Conservation (phyloP, 2,329 filamentous ascomycete species). For the Achaetomium macrosporum region DNA sequence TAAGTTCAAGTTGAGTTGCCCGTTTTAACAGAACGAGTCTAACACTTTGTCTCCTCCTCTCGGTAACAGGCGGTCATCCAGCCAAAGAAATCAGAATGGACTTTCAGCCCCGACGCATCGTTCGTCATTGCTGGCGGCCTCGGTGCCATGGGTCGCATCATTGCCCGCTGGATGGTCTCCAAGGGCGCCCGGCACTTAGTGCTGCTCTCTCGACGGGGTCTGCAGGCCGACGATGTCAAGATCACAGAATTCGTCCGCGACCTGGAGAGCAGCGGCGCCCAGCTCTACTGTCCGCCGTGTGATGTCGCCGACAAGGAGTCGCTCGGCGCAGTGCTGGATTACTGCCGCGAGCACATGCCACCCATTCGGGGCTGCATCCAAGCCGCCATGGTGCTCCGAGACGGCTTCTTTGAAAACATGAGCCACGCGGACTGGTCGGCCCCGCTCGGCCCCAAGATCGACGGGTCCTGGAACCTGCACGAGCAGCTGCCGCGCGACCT, state of each 20-base stretch:
- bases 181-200: conserved; percentile 35
- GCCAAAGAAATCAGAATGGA: background rate
- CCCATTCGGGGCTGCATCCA: background rate
- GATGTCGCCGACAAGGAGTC: background rate
- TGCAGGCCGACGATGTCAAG: background rate
- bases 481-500: conserved; percentile 5
- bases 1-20: background rate
- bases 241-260: background rate
- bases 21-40: background rate
- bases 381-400: background rate
- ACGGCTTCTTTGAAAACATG: background rate
- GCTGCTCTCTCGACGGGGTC: conserved; percentile 31
- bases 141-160: conserved; percentile 33
- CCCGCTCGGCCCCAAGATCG: background rate
- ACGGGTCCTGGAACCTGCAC: background rate
- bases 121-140: conserved; percentile 36
- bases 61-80: background rate
- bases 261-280: background rate
- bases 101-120: conserved; percentile 21
- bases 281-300: background rate
- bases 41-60: background rate
- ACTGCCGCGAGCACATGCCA: background rate
- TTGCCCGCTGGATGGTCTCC: conserved; percentile 32
- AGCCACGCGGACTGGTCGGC: background rate
- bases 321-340: background rate